Evolutionary conservation across 495 filamentous ascomycete species (phyloP).

Genomic region (Hypoxylon lenormandii): DNA sequence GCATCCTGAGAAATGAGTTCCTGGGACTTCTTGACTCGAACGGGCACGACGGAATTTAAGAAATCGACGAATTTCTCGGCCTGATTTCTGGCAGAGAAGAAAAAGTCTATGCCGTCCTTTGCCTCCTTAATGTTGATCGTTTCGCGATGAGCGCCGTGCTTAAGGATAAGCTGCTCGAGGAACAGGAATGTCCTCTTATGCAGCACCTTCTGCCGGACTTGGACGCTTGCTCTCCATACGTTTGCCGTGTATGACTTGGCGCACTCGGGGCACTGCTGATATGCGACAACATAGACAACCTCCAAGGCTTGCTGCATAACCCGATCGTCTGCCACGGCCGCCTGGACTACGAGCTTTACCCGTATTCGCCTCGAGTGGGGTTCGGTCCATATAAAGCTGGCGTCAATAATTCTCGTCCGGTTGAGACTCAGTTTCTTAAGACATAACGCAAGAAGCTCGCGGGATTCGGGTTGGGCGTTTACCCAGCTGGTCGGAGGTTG

Average conservation of each 20-base stretch:
- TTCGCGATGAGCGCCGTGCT: conserved; percentile 89
- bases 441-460: conserved; percentile 90
- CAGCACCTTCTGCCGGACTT: conserved; percentile 94
- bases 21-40: conserved; percentile 83
- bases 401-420: conserved; percentile 92
- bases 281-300: conserved; percentile 86
- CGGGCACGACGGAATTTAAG: conserved; percentile 80
- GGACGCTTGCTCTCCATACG: conserved; percentile 80
- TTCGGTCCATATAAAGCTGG: conserved; percentile 97
- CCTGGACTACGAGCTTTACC: conserved; percentile 92
- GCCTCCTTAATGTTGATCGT: conserved; percentile 97
- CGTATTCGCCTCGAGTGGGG: conserved; percentile 90
- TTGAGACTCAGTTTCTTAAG: conserved; percentile 83
- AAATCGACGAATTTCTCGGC: conserved; percentile 95
- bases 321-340: conserved; percentile 73
- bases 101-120: conserved; percentile 95
- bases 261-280: conserved; percentile 91
- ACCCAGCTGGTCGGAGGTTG: conserved; percentile 89
- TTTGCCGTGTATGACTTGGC: conserved; percentile 94
- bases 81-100: conserved; percentile 86
- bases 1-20: conserved; percentile 94
- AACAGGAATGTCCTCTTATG: conserved; percentile 98
- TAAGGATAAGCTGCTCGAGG: conserved; percentile 95
- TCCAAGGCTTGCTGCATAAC: conserved; percentile 95
- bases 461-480: conserved; percentile 80